Evolutionary conservation across 2,329 filamentous ascomycete genomes (phyloP).

Genomic region (Ascochyta rabiei): DNA sequence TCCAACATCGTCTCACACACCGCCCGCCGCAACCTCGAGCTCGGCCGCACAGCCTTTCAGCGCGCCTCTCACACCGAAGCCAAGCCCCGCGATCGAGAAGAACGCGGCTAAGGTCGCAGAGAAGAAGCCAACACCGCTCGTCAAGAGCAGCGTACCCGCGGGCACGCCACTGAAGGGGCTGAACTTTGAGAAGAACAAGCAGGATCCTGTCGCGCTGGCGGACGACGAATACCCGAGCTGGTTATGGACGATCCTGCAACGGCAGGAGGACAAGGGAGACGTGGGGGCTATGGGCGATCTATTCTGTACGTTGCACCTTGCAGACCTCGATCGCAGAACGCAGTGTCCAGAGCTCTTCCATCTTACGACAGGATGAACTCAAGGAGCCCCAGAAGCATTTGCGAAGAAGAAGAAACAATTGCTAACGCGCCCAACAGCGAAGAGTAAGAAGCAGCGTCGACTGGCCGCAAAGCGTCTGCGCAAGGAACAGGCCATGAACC

Average conservation of each 20-base stretch:
- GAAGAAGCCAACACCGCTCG: slow-evolving; percentile 39
- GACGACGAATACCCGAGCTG: slow-evolving; percentile 81
- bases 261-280: slow-evolving; percentile 60
- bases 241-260: slow-evolving; percentile 76
- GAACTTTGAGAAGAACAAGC: slow-evolving; percentile 76
- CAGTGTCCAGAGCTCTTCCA: too few species aligned
- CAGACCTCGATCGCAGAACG: not conserved
- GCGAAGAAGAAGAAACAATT: not conserved
- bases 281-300: slow-evolving; percentile 70
- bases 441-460: slow-evolving; percentile 81
- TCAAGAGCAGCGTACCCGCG: slow-evolving; percentile 61
- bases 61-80: slow-evolving; percentile 44
- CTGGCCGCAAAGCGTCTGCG: slow-evolving; percentile 70
- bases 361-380: too few species aligned
- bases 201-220: slow-evolving; percentile 74
- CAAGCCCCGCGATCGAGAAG: slow-evolving; percentile 31
- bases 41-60: slow-evolving; percentile 55
- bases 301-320: slow-evolving; percentile 68
- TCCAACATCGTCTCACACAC: slow-evolving; percentile 23
- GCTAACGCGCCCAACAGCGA: slow-evolving; percentile 46
- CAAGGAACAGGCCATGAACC: slow-evolving; percentile 68
- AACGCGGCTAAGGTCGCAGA: slow-evolving; percentile 31
- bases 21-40: slow-evolving; percentile 52
- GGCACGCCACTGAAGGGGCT: slow-evolving; percentile 75
- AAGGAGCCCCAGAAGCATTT: too few species aligned